Evolutionary conservation across 495 filamentous ascomycete genomes (phyloP).

Genomic region (Entonaema liquescens): DNA sequence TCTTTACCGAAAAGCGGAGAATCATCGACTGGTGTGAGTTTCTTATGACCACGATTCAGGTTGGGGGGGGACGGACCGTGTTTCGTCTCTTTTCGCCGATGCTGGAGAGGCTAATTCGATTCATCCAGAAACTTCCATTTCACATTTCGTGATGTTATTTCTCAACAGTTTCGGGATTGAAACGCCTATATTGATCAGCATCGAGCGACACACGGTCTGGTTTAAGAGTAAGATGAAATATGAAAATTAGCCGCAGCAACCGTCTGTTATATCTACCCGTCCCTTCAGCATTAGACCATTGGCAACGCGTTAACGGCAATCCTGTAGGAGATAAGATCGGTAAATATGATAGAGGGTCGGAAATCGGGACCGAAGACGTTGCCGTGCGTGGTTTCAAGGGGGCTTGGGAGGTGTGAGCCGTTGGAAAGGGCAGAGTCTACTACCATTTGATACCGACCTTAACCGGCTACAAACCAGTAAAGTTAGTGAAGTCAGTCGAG

Average conservation of each 20-base stretch:
- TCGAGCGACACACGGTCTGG: not conserved
- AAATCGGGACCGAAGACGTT: slow-evolving; percentile 27
- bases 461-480: not conserved
- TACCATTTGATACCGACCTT: slow-evolving; percentile 8
- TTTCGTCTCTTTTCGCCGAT: not conserved
- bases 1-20: not conserved
- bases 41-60: not conserved
- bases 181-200: not conserved
- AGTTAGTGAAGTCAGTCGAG: not conserved
- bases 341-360: slow-evolving; percentile 6
- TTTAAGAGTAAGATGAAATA: not conserved
- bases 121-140: not conserved
- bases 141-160: not conserved
- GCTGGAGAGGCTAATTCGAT: not conserved
- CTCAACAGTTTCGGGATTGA: not conserved
- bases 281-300: not conserved
- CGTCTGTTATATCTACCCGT: not conserved
- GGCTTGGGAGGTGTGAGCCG: not conserved
- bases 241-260: not conserved
- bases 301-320: not conserved
- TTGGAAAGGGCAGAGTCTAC: not conserved
- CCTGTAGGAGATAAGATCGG: not conserved
- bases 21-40: not conserved
- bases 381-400: slow-evolving; percentile 25
- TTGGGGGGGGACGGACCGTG: not conserved